phyloP scores from a whole-genome alignment of 208 protist species.

The Leishmania tropica region DNA sequence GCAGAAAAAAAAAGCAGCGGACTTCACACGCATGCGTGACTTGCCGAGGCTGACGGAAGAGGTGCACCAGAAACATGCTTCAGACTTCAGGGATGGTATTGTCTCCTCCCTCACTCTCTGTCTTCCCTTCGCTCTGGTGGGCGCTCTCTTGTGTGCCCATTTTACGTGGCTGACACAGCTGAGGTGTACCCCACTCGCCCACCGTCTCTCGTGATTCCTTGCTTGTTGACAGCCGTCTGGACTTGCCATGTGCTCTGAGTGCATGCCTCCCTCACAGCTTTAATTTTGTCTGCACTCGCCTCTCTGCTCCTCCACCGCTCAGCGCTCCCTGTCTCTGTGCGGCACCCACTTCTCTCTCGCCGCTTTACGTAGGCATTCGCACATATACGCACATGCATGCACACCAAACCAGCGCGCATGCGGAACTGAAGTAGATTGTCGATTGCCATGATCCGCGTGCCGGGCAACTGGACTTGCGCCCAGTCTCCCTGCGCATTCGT shows the following conservation, averaged over 20 bases:
- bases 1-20: not conserved
- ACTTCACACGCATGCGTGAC: not conserved
- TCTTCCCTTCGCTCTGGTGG: not conserved
- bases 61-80: not conserved
- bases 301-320: not conserved
- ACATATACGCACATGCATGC: not conserved
- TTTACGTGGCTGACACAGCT: not conserved
- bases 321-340: not conserved
- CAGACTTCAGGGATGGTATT: not conserved
- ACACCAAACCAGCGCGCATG: not conserved
- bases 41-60: not conserved
- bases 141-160: not conserved
- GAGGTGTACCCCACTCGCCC: not conserved
- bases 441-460: conserved; percentile 53
- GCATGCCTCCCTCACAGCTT: not conserved
- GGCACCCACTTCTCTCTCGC: not conserved
- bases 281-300: not conserved
- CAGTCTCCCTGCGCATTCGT: conserved; percentile 44
- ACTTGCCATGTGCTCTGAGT: not conserved
- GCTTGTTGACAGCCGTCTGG: not conserved
- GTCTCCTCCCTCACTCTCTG: not conserved
- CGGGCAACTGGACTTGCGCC: conserved; percentile 49
- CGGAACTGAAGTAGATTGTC: not conserved
- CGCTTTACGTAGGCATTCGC: not conserved
- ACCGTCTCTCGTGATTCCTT: not conserved